Evolutionary conservation across 257 asterid species (phyloP).

Genomic region (Striga asiatica): DNA sequence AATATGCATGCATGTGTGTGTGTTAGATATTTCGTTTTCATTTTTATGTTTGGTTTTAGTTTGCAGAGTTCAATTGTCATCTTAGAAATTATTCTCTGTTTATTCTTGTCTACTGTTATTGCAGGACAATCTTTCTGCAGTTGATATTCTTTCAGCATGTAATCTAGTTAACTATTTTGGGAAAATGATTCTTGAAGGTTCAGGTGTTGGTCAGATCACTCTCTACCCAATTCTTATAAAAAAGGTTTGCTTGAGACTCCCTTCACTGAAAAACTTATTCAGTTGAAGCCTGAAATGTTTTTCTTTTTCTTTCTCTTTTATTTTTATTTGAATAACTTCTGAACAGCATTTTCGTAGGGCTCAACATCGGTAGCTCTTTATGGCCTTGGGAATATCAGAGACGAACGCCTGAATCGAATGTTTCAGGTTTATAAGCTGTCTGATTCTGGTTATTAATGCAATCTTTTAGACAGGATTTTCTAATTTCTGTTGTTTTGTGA

Average conservation of each 20-base stretch:
- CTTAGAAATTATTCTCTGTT: slow-evolving; percentile 15
- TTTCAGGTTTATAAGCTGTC: slow-evolving; percentile 55
- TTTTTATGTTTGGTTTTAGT: too few species aligned
- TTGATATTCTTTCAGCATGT: slow-evolving; percentile 98
- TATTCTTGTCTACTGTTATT: slow-evolving; percentile 21
- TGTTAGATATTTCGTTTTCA: not conserved
- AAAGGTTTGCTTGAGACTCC: slow-evolving; percentile 42
- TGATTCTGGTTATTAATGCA: slow-evolving; percentile 15
- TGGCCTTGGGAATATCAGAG: slow-evolving; percentile 98
- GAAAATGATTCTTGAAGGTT: slow-evolving; percentile 90
- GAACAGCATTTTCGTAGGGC: slow-evolving; percentile 41
- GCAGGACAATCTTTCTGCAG: slow-evolving; percentile 98
- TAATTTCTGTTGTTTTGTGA: slow-evolving; percentile 19
- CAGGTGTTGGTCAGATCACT: slow-evolving; percentile 95
- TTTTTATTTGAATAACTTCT: slow-evolving; percentile 7
- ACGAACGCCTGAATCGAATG: slow-evolving; percentile 95
- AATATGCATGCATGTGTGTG: not conserved
- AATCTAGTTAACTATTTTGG: slow-evolving; percentile 97
- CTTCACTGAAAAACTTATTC: slow-evolving; percentile 8
- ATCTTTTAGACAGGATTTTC: slow-evolving; percentile 10
- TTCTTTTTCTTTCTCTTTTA: too few species aligned
- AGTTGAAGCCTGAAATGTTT: slow-evolving; percentile 2
- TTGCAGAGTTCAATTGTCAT: not conserved
- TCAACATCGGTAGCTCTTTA: slow-evolving; percentile 92
- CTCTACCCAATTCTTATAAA: slow-evolving; percentile 77